Evolutionary conservation across 2,329 filamentous ascomycete species (phyloP).

Genomic region (Ambrosiella beaveri): DNA sequence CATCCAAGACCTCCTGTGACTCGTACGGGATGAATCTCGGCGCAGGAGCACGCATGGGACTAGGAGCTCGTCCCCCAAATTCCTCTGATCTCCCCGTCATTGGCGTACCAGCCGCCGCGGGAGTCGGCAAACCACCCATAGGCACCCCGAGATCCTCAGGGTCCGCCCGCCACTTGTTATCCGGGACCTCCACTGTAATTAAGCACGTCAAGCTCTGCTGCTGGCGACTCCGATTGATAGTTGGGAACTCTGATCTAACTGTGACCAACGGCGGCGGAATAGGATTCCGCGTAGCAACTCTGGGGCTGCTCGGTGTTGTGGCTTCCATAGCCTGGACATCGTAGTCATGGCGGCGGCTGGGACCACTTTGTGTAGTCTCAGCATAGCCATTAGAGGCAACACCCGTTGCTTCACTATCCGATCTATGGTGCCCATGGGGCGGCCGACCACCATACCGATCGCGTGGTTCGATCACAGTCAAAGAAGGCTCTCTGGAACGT

Average conservation of each 20-base stretch:
- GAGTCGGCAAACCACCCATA: conserved; percentile 25
- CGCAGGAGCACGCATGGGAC: conserved; percentile 17
- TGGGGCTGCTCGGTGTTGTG: conserved; percentile 51
- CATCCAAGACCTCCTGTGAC: conserved; percentile 57
- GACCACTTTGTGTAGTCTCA: conserved; percentile 53
- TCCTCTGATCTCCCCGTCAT: conserved; percentile 21
- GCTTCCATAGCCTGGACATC: conserved; percentile 95
- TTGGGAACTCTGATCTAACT: conserved; percentile 91
- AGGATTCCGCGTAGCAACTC: conserved; percentile 57
- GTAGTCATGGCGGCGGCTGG: conserved; percentile 70
- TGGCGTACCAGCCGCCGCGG: not conserved
- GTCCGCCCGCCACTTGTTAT: conserved; percentile 77
- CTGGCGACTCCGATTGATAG: conserved; percentile 75
- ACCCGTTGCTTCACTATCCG: conserved; percentile 62
- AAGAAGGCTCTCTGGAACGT: not conserved
- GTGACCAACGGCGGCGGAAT: conserved; percentile 86
- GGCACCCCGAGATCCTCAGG: conserved; percentile 56
- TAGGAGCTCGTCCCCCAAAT: conserved; percentile 25
- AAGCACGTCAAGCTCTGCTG: conserved; percentile 91
- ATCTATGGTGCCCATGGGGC: conserved; percentile 28
- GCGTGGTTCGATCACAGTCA: conserved; percentile 15
- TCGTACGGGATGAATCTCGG: conserved; percentile 55
- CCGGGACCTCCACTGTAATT: conserved; percentile 82
- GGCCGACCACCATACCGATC: conserved; percentile 18
- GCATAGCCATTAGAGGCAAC: conserved; percentile 65